These are phyloP conservation scores for Parachaetomium inaequale DNA, from an alignment of 495 filamentous ascomycete genomes.

Conservation along the genomic window DNA sequence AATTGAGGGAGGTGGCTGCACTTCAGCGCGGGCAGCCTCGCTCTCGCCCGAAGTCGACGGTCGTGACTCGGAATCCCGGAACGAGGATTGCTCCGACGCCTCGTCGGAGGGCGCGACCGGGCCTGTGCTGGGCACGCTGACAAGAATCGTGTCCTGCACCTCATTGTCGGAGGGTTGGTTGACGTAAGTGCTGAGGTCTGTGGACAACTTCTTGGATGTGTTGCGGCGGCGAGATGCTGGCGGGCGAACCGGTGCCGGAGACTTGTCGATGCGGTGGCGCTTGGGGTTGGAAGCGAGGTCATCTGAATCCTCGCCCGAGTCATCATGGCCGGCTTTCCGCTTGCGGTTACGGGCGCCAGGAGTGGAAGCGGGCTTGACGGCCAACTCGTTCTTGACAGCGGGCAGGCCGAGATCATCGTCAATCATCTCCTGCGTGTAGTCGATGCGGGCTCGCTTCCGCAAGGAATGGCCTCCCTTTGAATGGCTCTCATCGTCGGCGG, in stretches of 20 bases:
- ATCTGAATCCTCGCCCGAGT: constrained; percentile 32
- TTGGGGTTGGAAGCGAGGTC: constrained; percentile 13
- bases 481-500: constrained; percentile 34
- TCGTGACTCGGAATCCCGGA: constrained; percentile 22
- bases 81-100: constrained; percentile 26
- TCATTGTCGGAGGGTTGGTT: constrained; percentile 41
- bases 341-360: constrained; percentile 29
- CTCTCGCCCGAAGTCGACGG: constrained; percentile 22
- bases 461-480: constrained; percentile 48
- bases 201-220: constrained; percentile 32
- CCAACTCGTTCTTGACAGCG: neutral
- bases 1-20: constrained; percentile 17
- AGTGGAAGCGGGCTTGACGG: constrained; percentile 24
- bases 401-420: constrained; percentile 31
- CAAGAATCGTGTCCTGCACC: constrained; percentile 49
- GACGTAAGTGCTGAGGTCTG: constrained; percentile 28
- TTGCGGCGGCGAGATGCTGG: constrained; percentile 35
- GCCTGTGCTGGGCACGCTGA: constrained; percentile 35
- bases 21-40: constrained; percentile 10
- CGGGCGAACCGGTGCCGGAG: constrained; percentile 30
- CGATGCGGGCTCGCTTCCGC: constrained; percentile 44
- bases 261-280: constrained; percentile 30
- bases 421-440: constrained; percentile 45
- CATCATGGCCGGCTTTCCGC: constrained; percentile 29
- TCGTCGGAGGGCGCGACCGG: constrained; percentile 21